phyloP scores from a whole-genome alignment of 2,329 filamentous ascomycete genomes.

The Xylaria hypoxylon region DNA sequence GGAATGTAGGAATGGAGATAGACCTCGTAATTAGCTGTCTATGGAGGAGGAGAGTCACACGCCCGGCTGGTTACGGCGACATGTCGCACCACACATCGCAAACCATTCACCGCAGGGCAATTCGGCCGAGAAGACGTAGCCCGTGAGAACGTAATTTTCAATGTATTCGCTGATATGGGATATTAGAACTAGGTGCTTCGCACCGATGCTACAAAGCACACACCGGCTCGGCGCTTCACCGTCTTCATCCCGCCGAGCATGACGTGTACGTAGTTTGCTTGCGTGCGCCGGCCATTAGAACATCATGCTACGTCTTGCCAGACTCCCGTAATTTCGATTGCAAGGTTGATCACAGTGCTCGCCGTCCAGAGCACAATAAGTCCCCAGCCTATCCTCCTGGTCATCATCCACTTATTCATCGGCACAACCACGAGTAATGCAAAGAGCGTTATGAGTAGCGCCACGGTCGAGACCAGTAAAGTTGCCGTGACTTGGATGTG shows the following conservation, averaged over 20 bases:
- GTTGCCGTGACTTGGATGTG: constrained; percentile 86
- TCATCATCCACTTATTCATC: constrained; percentile 87
- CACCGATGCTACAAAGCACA: constrained; percentile 29
- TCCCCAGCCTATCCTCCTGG: constrained; percentile 81
- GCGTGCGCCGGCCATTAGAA: constrained; percentile 12
- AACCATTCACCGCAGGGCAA: constrained; percentile 23
- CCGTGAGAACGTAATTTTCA: constrained; percentile 1
- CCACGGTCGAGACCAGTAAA: constrained; percentile 85
- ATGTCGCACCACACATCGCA: constrained; percentile 16
- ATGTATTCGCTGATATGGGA: constrained; percentile 15
- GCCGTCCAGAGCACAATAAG: constrained; percentile 83
- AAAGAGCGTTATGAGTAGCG: constrained; percentile 82
- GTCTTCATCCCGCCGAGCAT: constrained; percentile 18
- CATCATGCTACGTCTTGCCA: constrained; percentile 56
- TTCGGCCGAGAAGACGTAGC: neutral
- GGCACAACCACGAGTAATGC: constrained; percentile 85
- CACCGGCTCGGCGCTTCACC: constrained; percentile 22
- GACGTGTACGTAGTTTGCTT: constrained; percentile 36
- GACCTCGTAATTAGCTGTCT: constrained; percentile 16
- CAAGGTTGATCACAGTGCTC: constrained; percentile 84
- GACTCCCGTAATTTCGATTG: constrained; percentile 76
- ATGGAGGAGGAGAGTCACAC: constrained; percentile 12
- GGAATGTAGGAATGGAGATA: neutral
- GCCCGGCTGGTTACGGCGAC: constrained; percentile 16
- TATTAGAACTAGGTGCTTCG: constrained; percentile 23